phyloP scores from a whole-genome alignment of 2,329 filamentous ascomycete species.

The Scopulariopsis brevicaulis region DNA sequence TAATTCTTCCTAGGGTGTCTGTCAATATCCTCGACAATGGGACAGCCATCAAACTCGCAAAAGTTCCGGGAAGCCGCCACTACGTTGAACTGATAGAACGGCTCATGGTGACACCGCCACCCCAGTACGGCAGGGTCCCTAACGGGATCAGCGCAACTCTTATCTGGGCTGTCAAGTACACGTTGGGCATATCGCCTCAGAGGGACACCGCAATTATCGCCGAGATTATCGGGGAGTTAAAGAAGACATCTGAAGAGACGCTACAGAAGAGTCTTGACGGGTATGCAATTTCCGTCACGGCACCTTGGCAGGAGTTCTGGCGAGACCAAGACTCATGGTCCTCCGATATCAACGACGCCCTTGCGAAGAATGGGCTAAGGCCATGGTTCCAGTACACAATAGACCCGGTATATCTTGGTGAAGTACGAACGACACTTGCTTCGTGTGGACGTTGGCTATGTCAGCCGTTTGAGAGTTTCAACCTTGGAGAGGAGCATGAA shows the following conservation, averaged over 20 bases:
- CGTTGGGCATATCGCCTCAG: background rate
- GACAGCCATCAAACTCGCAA: background rate
- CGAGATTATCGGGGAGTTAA: background rate
- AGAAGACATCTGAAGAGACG: background rate
- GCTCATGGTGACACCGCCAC: background rate
- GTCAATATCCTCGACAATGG: background rate
- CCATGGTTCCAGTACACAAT: background rate
- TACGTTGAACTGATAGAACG: background rate
- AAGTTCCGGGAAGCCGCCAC: background rate
- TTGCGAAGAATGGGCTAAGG: background rate
- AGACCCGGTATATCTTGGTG: background rate
- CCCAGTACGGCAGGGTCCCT: background rate
- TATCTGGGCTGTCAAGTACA: background rate
- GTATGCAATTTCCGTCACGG: background rate
- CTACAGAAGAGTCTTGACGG: background rate
- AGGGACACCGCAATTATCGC: background rate
- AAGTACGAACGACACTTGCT: background rate
- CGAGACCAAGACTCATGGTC: background rate
- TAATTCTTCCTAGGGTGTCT: background rate
- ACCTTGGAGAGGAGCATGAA: background rate
- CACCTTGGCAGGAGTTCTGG: background rate
- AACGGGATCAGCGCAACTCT: background rate
- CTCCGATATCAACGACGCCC: background rate
- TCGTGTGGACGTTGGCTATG: background rate
- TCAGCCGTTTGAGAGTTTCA: background rate